Evolutionary conservation across 176 grass and related monocot species (phyloP).

Genomic region (Paspalum vaginatum): DNA sequence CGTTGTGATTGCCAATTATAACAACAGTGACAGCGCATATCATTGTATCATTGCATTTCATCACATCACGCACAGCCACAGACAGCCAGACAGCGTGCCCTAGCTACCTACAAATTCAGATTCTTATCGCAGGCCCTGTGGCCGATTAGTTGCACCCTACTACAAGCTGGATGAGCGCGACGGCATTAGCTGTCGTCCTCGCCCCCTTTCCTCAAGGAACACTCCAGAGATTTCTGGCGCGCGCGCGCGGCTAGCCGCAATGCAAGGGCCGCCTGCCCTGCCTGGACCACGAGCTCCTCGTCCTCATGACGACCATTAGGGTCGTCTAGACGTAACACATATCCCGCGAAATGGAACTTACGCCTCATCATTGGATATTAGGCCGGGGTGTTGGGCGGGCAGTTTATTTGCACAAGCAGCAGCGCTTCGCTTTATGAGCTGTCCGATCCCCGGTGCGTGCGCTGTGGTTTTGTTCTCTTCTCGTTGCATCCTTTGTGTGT

Average conservation of each 20-base stretch:
- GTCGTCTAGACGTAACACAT: not conserved
- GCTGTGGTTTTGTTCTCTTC: slow-evolving; percentile 20
- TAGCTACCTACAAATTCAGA: slow-evolving; percentile 28
- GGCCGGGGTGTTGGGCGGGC: no score
- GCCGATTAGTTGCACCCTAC: slow-evolving; percentile 37
- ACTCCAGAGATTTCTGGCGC: slow-evolving; percentile 24
- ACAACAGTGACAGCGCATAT: slow-evolving; percentile 44
- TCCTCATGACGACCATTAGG: not conserved
- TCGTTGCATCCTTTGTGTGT: not conserved
- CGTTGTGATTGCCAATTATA: slow-evolving; percentile 35
- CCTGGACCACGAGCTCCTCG: not conserved
- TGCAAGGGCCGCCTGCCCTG: not conserved
- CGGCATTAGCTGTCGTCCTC: slow-evolving; percentile 20
- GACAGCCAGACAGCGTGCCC: not conserved
- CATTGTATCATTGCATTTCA: slow-evolving; percentile 20
- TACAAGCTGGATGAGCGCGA: slow-evolving; percentile 42
- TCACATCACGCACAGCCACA: not conserved
- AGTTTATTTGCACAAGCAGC: not conserved
- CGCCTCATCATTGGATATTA: not conserved
- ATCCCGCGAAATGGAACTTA: not conserved
- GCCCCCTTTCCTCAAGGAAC: not conserved
- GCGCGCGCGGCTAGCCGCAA: no score
- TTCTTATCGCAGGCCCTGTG: slow-evolving; percentile 16
- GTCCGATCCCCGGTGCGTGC: not conserved
- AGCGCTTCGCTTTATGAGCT: not conserved